Evolutionary conservation across 495 filamentous ascomycete genomes (phyloP), one percentile per base, ranked within the genome.

Genomic region (Barbatosphaeria neglecta): DNA sequence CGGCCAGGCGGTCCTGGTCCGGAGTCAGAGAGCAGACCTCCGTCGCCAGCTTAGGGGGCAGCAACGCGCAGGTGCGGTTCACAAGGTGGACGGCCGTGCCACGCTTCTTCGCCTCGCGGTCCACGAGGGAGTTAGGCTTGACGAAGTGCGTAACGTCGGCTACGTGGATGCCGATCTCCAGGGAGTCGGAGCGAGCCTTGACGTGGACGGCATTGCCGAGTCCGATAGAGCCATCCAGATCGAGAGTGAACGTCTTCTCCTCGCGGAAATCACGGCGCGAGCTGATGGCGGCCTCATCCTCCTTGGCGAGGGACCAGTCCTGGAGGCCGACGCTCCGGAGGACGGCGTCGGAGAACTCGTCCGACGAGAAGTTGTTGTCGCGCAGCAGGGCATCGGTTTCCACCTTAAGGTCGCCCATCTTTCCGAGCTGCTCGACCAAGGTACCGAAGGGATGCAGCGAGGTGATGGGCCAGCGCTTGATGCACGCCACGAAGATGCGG

Each of bases 401-500:
- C 23, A 97, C 90, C 61, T 84, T 93, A 53, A 93, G 72, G 60
- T 97, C 86, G 47, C 92, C 92, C 87, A 97, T 97, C 65, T 89
- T 89, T 42, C 92, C 92, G 38, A 98, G 82, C 65, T 93, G 86
- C 68, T 98, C 92, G 20, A 96, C 92, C 38, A 98, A 80, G 5
- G 93, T 98, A 56, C 92, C 92, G 52, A 98, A 98, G 15, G 92
- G 92, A 65, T 98, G 92, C 27, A 98, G 80, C 9, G 93, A 97
- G n/a, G 92, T 98, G 61, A 98, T 98, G 22, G 92, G 92, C 92
- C 92, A 98, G 51, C 92, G 78, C 72, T 98, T 98, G 68, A 98
- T 98, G 67, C 90, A 96, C 20, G 92, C 92, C 50, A 98, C 93
- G 48, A 97, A 97, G 53, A 97, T 98, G 52, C 89, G 83, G 63